These are phyloP conservation scores for Erigeron canadensis DNA, from an alignment of 129 eudicot genomes.

Conservation along the genomic window DNA sequence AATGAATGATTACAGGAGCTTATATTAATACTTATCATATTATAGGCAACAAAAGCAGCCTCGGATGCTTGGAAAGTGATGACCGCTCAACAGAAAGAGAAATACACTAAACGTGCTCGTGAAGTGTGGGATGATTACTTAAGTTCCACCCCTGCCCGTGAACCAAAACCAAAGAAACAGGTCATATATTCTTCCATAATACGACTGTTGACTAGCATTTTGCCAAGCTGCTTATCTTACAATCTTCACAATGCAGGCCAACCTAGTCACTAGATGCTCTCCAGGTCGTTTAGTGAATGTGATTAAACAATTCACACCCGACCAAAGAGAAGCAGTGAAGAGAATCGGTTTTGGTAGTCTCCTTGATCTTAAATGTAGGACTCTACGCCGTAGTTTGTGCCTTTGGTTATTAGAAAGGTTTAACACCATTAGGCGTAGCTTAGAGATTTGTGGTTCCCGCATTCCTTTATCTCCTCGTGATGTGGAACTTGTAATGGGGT, in stretches of 20 bases:
- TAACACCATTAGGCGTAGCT: constrained; percentile 65
- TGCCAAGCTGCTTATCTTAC: constrained; percentile 2
- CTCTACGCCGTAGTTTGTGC: constrained; percentile 69
- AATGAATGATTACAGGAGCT: not conserved
- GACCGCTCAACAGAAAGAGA: constrained; percentile 69
- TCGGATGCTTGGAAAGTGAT: constrained; percentile 86
- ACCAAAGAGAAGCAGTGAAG: constrained; percentile 68
- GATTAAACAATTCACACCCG: constrained; percentile 60
- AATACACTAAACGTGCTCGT: constrained; percentile 76
- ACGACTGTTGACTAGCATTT: not conserved
- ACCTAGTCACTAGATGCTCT: constrained; percentile 80
- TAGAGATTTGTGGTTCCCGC: constrained; percentile 73
- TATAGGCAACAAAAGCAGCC: constrained; percentile 80
- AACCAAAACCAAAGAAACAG: constrained; percentile 74
- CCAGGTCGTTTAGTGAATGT: constrained; percentile 82
- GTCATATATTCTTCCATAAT: constrained; percentile 24
- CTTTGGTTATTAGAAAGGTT: constrained; percentile 80
- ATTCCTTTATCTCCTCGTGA: constrained; percentile 69
- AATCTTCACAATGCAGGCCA: constrained; percentile 45
- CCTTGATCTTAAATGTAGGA: constrained; percentile 75
- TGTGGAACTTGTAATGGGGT: constrained; percentile 87
- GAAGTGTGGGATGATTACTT: constrained; percentile 86
- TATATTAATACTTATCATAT: not conserved
- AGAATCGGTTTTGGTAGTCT: constrained; percentile 80
- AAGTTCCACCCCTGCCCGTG: constrained; percentile 65